phyloP scores from a whole-genome alignment of 495 filamentous ascomycete genomes.

The Xylaria palmicola region DNA sequence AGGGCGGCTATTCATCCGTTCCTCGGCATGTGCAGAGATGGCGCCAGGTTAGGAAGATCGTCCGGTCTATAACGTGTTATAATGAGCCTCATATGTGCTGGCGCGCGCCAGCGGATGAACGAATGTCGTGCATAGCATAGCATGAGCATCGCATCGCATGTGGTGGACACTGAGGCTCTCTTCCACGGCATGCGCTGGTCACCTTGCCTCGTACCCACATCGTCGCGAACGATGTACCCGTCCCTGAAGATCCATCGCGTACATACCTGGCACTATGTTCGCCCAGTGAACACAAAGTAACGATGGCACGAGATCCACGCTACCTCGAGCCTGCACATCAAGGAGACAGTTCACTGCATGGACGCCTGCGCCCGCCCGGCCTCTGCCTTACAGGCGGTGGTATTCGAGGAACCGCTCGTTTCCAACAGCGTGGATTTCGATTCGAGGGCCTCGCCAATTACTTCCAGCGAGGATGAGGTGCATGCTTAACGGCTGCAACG shows the following conservation, averaged over 20 bases:
- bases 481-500: background rate
- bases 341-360: slow-evolving; percentile 23
- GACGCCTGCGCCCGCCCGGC: slow-evolving; percentile 31
- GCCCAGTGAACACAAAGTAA: slow-evolving; percentile 20
- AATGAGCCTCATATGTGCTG: slow-evolving; percentile 15
- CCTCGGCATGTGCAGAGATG: no score
- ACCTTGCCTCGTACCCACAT: slow-evolving; percentile 31
- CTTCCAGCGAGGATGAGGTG: background rate
- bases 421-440: slow-evolving; percentile 32
- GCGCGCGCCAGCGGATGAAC: slow-evolving; percentile 12
- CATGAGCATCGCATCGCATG: slow-evolving; percentile 30
- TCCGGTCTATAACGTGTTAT: slow-evolving; percentile 14
- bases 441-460: slow-evolving; percentile 14
- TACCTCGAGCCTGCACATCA: slow-evolving; percentile 7
- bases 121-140: slow-evolving; percentile 34
- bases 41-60: slow-evolving; percentile 1
- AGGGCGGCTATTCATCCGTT: no score
- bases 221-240: slow-evolving; percentile 7
- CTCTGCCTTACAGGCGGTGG: background rate
- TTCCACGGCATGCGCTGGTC: slow-evolving; percentile 30
- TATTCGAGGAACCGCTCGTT: slow-evolving; percentile 13
- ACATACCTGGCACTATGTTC: background rate
- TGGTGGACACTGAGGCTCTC: slow-evolving; percentile 34
- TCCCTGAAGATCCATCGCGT: slow-evolving; percentile 20
- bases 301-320: slow-evolving; percentile 36